These are phyloP conservation scores for Schwanniomyces polymorphus DNA, from an alignment of 805 yeast species.

Conservation along the genomic window DNA sequence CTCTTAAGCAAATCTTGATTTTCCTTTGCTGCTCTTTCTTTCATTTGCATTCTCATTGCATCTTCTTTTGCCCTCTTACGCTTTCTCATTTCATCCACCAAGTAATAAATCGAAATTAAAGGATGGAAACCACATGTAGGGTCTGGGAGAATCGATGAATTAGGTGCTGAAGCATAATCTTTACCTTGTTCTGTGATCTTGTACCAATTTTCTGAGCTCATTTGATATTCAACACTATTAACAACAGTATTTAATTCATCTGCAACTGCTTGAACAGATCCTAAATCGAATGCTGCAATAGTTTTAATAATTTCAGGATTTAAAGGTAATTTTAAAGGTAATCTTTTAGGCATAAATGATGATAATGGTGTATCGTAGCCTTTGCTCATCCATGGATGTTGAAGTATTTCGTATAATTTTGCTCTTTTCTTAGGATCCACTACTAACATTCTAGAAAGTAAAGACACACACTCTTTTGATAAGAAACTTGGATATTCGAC, in stretches of 20 bases:
- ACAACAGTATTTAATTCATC: conserved; percentile 59
- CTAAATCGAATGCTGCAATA: conserved; percentile 78
- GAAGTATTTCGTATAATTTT: conserved; percentile 69
- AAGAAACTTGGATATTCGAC: conserved; percentile 88
- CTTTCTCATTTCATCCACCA: conserved; percentile 80
- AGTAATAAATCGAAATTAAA: conserved; percentile 76
- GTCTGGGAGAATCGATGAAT: conserved; percentile 49
- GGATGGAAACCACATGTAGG: conserved; percentile 92
- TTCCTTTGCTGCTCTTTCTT: conserved; percentile 5
- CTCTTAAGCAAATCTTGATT: background rate
- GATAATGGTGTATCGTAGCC: conserved; percentile 78
- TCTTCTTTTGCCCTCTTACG: conserved; percentile 65
- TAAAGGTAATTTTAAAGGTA: conserved; percentile 71
- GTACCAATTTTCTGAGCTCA: conserved; percentile 65
- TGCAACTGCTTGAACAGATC: conserved; percentile 58
- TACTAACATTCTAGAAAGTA: conserved; percentile 85
- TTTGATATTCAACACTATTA: conserved; percentile 63
- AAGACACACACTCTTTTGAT: conserved; percentile 75
- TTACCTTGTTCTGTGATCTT: conserved; percentile 38
- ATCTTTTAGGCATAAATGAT: conserved; percentile 72
- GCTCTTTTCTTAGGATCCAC: conserved; percentile 87
- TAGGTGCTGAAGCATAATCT: conserved; percentile 34
- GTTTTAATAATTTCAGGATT: conserved; percentile 67
- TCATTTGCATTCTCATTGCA: conserved; percentile 30
- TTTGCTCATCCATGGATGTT: conserved; percentile 93